Evolutionary conservation across 495 filamentous ascomycete genomes (phyloP), one percentile per base, ranked within the genome.

Genomic region (Darksidea phi): DNA sequence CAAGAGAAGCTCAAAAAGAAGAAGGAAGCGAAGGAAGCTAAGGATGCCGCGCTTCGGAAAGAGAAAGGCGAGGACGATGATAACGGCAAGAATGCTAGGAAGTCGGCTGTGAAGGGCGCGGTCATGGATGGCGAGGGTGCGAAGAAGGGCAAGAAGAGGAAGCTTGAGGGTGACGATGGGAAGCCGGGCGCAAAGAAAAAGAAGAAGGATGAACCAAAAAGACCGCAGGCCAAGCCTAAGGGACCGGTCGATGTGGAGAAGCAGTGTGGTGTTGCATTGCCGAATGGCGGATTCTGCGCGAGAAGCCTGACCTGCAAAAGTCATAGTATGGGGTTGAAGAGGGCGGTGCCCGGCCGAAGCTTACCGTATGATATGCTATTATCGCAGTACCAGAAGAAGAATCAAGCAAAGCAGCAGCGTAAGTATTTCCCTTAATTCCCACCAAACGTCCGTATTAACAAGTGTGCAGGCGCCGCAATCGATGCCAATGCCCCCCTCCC

Each of bases 361-460:
- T 77, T 96, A 50, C 95, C 95, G 1, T 98, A 98, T 71, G 93
- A 97, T 73, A 91, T 94, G 84, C 77, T 98, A 24, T 82, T 98
- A 21, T 84, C 89, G 26, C 88, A 90, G 17, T 97, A 98, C 73
- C 94, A 98, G 77, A 97, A 97, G 80, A 96, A 95, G 79, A 98
- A 97, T 71, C 94, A 97, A 75, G 94, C 94, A 12, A 93, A 95
- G 67, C 89, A 94, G 76, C 93, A 97, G 72, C 95, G 89, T 91
- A 81, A 64, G 82, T 76, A n/a, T 51, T 18, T 18, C 41, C 8
- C 23, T 43, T 43, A 17, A 12, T 43, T 43, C 34, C 20, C 23
- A 26, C 43, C 18, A 34, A 15, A 32, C 37, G 5, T 13, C 10
- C 48, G 48, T 54, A 57, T 41, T 59, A 25, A 64, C 56, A 43